phyloP scores from a whole-genome alignment of 371 early-diverging fungal genomes.

The Nosema muscidifuracis region DNA sequence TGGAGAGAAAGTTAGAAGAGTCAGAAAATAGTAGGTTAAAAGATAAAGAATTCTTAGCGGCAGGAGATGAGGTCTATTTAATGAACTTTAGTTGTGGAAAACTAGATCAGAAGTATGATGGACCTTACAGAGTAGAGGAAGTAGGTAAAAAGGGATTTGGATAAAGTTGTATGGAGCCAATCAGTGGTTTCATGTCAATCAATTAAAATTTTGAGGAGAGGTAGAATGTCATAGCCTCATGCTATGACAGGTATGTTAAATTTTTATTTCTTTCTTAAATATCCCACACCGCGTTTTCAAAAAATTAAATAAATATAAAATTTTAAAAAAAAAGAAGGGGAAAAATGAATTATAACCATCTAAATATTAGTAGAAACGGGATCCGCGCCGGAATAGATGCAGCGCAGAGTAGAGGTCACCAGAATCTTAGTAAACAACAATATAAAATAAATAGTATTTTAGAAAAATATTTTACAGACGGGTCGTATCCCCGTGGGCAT shows the following conservation, averaged over 20 bases:
- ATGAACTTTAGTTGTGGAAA: neutral
- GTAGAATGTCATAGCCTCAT: slow-evolving; percentile 7
- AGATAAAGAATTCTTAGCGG: neutral
- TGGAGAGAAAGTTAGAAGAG: neutral
- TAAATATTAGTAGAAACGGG: too few relatives aligned
- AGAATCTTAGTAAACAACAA: too few relatives aligned
- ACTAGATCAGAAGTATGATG: neutral
- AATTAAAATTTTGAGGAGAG: neutral
- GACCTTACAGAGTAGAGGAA: neutral
- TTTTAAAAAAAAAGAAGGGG: neutral
- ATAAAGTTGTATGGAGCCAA: neutral
- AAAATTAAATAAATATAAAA: slow-evolving; percentile 1
- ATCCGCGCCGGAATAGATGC: too few relatives aligned
- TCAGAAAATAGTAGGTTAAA: neutral
- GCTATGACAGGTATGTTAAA: too few relatives aligned
- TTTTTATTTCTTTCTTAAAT: too few relatives aligned
- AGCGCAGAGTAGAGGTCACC: too few relatives aligned
- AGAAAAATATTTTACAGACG: neutral
- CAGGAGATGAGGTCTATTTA: neutral
- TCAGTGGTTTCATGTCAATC: slow-evolving; percentile 4
- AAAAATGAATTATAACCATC: too few relatives aligned
- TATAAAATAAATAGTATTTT: neutral
- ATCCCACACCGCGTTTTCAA: neutral
- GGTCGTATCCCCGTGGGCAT: neutral
- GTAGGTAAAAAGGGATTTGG: neutral